phyloP scores from a whole-genome alignment of 75 land plant genomes.

The Pinus albicaulis region DNA sequence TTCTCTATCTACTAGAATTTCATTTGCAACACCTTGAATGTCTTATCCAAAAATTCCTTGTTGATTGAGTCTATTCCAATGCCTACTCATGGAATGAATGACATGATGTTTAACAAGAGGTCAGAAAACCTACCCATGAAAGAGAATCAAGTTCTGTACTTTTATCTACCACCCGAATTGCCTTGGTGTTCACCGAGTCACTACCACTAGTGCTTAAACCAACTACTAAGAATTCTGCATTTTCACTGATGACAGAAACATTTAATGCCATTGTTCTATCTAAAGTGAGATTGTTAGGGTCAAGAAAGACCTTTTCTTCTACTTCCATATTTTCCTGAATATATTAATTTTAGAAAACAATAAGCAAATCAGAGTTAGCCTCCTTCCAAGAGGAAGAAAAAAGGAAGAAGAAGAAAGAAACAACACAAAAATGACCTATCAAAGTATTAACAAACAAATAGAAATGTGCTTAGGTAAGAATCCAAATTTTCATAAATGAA shows the following conservation, averaged over 20 bases:
- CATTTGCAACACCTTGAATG: neutral
- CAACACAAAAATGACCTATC: neutral
- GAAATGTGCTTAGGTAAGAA: neutral
- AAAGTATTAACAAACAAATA: neutral
- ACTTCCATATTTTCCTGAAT: slow-evolving; percentile 69
- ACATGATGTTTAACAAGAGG: neutral
- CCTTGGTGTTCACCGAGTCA: slow-evolving; percentile 92
- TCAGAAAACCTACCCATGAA: slow-evolving; percentile 67
- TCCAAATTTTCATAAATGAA: no score
- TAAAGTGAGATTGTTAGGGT: slow-evolving; percentile 84
- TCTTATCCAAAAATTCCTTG: neutral
- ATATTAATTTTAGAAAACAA: no score
- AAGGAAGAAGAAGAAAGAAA: neutral
- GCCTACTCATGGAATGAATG: neutral
- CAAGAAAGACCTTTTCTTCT: slow-evolving; percentile 78
- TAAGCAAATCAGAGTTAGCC: no score
- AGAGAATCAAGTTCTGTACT: slow-evolving; percentile 49
- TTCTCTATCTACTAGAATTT: neutral
- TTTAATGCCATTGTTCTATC: slow-evolving; percentile 83
- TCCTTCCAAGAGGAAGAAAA: neutral
- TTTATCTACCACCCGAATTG: slow-evolving; percentile 74
- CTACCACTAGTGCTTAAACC: slow-evolving; percentile 92
- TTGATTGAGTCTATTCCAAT: neutral
- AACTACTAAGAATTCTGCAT: slow-evolving; percentile 80
- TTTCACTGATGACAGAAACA: slow-evolving; percentile 54